These are phyloP conservation scores for Crithidia thermophila DNA, from an alignment of 208 protist genomes.

Conservation along the genomic window DNA sequence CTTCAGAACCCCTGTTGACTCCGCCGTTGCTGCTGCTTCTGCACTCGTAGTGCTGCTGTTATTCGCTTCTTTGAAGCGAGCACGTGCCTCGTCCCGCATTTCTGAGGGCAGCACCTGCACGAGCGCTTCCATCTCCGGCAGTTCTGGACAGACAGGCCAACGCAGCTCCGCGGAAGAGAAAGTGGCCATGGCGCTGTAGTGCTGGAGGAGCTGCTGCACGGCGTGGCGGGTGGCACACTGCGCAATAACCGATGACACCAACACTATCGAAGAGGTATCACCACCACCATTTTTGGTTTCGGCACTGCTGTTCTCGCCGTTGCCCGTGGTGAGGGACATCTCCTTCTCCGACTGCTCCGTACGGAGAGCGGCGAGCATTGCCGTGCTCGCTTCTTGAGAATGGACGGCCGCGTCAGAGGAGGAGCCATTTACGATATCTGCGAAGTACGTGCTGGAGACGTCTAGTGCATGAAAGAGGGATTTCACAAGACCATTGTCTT, in stretches of 20 bases:
- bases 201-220: slow-evolving; percentile 18
- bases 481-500: background rate
- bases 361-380: too few species aligned
- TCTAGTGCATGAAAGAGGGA: background rate
- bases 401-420: background rate
- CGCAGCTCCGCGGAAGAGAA: too few species aligned
- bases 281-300: background rate
- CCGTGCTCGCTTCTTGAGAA: too few species aligned
- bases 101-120: slow-evolving; percentile 12
- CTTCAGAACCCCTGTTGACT: too few species aligned
- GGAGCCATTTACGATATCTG: background rate
- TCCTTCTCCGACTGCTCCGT: too few species aligned
- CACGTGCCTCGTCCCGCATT: background rate
- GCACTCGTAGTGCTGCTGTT: too few species aligned
- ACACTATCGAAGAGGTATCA: too few species aligned
- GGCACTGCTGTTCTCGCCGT: background rate
- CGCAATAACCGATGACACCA: slow-evolving; percentile 26
- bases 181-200: background rate
- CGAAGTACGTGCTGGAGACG: background rate
- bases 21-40: too few species aligned
- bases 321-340: too few species aligned
- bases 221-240: slow-evolving; percentile 13
- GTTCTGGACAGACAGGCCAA: background rate
- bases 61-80: too few species aligned
- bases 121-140: slow-evolving; percentile 16